Conservation (phyloP, 352 stramenopile species). For the Pseudoperonospora humuli region DNA sequence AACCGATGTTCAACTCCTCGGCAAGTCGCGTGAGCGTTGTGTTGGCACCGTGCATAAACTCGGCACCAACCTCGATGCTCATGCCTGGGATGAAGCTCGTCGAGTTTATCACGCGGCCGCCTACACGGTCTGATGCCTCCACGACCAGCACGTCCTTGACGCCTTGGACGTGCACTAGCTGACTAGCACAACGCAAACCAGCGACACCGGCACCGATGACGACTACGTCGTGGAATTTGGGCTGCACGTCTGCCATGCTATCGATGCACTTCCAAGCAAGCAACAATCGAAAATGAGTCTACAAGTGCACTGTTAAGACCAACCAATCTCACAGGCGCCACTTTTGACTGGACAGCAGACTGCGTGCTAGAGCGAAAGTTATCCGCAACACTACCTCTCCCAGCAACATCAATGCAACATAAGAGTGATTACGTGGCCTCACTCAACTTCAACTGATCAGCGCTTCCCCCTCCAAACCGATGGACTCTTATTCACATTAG, state of each 20-base stretch:
- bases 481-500: background rate
- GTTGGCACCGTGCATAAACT: slow-evolving; percentile 70
- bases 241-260: slow-evolving; percentile 10
- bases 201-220: slow-evolving; percentile 63
- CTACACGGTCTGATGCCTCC: slow-evolving; percentile 54
- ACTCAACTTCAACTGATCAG: background rate
- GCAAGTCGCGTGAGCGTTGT: slow-evolving; percentile 67
- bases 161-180: slow-evolving; percentile 46
- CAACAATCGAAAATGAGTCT: slow-evolving; percentile 16
- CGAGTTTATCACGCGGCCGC: slow-evolving; percentile 54
- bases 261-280: background rate
- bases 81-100: slow-evolving; percentile 65
- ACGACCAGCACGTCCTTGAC: slow-evolving; percentile 67
- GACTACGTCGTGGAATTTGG: slow-evolving; percentile 51
- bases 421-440: too few species aligned
- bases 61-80: slow-evolving; percentile 63
- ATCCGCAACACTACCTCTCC: too few species aligned
- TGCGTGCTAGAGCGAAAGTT: too few species aligned
- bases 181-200: slow-evolving; percentile 55
- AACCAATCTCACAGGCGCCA: slow-evolving; percentile 19
- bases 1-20: slow-evolving; percentile 48
- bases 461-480: background rate
- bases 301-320: background rate
- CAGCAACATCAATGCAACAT: too few species aligned
- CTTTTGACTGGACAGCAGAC: slow-evolving; percentile 26